These are phyloP conservation scores for Talinum fruticosum DNA, from an alignment of 148 eudicot genomes.

Conservation along the genomic window DNA sequence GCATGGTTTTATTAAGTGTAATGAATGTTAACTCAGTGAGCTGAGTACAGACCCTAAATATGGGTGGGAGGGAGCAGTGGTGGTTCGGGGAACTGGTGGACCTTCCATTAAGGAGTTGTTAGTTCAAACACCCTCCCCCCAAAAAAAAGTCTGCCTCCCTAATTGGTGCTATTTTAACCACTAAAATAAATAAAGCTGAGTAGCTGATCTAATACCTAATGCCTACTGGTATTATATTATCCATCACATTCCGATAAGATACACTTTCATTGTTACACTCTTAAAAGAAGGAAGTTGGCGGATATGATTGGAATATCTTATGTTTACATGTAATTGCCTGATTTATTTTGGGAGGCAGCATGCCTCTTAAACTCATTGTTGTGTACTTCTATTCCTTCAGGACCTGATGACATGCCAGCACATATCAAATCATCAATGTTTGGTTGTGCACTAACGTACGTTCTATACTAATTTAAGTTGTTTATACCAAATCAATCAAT, in stretches of 20 bases:
- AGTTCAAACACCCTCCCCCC: neutral
- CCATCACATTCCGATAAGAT: neutral
- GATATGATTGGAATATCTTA: neutral
- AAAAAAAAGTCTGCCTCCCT: neutral
- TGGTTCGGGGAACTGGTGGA: neutral
- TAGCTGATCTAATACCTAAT: too few species aligned
- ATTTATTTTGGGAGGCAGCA: neutral
- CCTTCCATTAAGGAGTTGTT: neutral
- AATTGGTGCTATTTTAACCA: neutral
- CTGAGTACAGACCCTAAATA: neutral
- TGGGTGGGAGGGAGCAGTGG: neutral
- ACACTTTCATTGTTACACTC: neutral
- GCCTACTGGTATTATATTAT: neutral
- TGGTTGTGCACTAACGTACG: slow-evolving; percentile 82
- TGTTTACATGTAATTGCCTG: neutral
- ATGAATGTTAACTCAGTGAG: neutral
- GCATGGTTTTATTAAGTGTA: neutral
- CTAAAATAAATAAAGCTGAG: too few species aligned
- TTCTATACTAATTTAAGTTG: slow-evolving; percentile 15
- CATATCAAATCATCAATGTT: slow-evolving; percentile 97
- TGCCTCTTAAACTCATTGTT: neutral
- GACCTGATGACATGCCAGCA: slow-evolving; percentile 99
- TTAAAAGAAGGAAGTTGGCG: neutral
- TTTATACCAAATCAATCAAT: slow-evolving; percentile 1
- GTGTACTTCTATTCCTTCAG: slow-evolving; percentile 35